Conservation (phyloP, 2,329 filamentous ascomycete species). For the Fusarium sp. region DNA sequence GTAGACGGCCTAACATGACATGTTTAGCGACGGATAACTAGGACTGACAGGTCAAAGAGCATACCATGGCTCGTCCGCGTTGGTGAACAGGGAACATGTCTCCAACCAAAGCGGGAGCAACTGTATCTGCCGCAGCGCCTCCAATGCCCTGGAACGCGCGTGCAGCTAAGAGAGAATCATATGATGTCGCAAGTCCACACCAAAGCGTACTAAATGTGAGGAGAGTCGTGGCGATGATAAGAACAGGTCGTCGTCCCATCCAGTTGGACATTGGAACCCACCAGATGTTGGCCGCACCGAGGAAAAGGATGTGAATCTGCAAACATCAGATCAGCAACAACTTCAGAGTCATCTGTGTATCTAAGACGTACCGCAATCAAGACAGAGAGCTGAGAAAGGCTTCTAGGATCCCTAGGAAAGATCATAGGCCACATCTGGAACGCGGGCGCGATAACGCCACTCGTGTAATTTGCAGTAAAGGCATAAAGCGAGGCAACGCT, state of each 20-base stretch:
- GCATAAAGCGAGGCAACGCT: constrained; percentile 49
- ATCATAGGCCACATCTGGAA: constrained; percentile 49
- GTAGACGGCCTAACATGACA: constrained; percentile 46
- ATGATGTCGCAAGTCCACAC: constrained; percentile 44
- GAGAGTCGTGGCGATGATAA: constrained; percentile 49
- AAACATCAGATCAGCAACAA: background rate
- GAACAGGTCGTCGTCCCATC: constrained; percentile 49
- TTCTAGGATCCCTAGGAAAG: constrained; percentile 46
- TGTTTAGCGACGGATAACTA: background rate
- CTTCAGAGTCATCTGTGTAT: rapidly evolving
- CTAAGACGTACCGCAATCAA: constrained; percentile 47
- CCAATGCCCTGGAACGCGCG: constrained; percentile 52
- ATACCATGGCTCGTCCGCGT: constrained; percentile 51
- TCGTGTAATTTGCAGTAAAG: constrained; percentile 52
- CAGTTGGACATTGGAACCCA: constrained; percentile 55
- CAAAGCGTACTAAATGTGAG: constrained; percentile 46
- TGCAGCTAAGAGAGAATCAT: constrained; percentile 46
- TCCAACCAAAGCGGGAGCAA: constrained; percentile 51
- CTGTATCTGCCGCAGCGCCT: constrained; percentile 51
- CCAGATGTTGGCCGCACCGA: constrained; percentile 52
- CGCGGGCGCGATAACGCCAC: constrained; percentile 50
- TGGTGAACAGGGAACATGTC: constrained; percentile 55
- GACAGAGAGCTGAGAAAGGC: constrained; percentile 45
- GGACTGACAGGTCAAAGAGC: too few species aligned
- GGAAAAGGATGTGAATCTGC: constrained; percentile 51